Conservation (phyloP, 139 green algal species). For the Volvox reticuliferus region DNA sequence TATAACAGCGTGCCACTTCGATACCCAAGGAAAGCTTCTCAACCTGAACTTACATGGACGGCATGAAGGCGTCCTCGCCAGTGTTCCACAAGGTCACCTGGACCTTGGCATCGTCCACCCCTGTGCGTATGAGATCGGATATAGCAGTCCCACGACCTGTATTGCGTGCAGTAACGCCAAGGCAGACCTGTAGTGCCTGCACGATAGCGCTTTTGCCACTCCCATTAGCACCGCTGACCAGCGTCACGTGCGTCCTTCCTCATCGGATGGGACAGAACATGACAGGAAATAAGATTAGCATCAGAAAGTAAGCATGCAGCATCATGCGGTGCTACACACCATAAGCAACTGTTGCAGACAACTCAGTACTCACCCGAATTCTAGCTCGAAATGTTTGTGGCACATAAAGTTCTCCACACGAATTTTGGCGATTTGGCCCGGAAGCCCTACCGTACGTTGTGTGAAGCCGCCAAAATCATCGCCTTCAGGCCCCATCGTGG, state of each 20-base stretch:
- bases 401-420: slow-evolving; percentile 86
- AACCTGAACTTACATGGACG: slow-evolving; percentile 43
- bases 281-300: too few relatives aligned
- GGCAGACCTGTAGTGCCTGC: slow-evolving; percentile 79
- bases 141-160: slow-evolving; percentile 68
- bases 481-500: neutral
- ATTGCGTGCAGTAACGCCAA: slow-evolving; percentile 73
- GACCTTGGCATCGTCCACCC: slow-evolving; percentile 18
- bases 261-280: neutral
- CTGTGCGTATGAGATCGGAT: slow-evolving; percentile 14
- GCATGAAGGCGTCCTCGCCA: slow-evolving; percentile 73
- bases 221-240: slow-evolving; percentile 81
- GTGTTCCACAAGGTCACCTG: slow-evolving; percentile 82
- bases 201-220: slow-evolving; percentile 82
- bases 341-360: too few relatives aligned
- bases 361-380: slow-evolving; percentile 65
- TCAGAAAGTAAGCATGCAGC: too few relatives aligned
- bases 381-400: slow-evolving; percentile 78
- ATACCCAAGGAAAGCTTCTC: too few relatives aligned
- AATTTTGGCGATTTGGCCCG: slow-evolving; percentile 73
- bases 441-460: slow-evolving; percentile 5
- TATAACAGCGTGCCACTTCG: too few relatives aligned
- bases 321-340: too few relatives aligned
- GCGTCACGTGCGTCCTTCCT: slow-evolving; percentile 74
- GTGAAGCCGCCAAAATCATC: neutral